Evolutionary conservation across 2,329 filamentous ascomycete genomes (phyloP), one percentile per base, ranked within the genome.

Genomic region (Diaporthe humulicola): DNA sequence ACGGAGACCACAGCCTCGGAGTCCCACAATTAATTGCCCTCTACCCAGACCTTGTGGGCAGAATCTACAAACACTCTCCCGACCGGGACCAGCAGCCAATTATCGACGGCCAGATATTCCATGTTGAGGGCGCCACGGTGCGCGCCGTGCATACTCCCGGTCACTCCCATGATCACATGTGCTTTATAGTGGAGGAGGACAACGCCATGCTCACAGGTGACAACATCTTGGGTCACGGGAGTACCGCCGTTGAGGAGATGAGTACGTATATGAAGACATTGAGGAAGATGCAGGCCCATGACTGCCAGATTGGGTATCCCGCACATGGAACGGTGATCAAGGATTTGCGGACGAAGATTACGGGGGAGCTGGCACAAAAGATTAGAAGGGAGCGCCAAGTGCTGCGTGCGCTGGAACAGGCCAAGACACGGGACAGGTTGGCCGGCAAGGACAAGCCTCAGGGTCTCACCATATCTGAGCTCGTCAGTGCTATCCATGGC

Each of bases 161-260:
- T 0, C 96, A 98, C 82, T 93, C 96, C 0, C 86, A 86, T 4
- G 96, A 98, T 80, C 96, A 98, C 82, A 93, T 96, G 88, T 91
- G 89, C 25, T 93, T 98, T 78, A 82, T 95, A 7, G 84, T 98
- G 6, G 89, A 92, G 60, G 94, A 97, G 89, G 88, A 98, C 80
- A 89, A 95, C 78, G 93, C 94, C 54, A 91, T 98, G 85, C 97
- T 98, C 82, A 97, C 95, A 0, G 95, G 93, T 9, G 95, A 98
- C 83, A 97, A 96, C 81, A 93, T 98, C 2, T 88, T 98, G 2
- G 95, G 95, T 1, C 94, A 98, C 75, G 95, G 95, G 17, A 97
- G 94, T 2, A 92, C 94, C 4, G 94, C 97, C 0, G 97, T 97
- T 78, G 94, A 97, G 82, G 91, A 97, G 77, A 87, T 98, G 12